Percentiles rank a stretch among this genome's conserved stretches.
These are phyloP conservation scores for Polyrhizophydium stewartii DNA, from an alignment of 371 early-diverging fungal genomes.

Conservation along the genomic window DNA sequence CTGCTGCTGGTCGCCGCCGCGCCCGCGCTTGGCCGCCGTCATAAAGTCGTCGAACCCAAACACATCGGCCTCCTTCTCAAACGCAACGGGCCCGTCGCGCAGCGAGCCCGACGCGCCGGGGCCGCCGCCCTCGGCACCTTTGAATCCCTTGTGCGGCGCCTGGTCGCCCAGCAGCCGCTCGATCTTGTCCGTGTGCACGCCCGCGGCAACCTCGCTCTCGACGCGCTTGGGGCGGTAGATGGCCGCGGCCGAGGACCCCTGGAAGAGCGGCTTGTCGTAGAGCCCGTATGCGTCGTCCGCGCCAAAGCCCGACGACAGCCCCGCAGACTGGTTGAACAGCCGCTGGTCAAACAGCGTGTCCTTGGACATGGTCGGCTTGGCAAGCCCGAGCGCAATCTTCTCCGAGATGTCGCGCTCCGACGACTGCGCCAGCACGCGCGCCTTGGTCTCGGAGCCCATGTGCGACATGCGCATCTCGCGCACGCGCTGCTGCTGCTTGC, in stretches of 20 bases:
- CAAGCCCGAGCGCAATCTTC: conserved; percentile 94
- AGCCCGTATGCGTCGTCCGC: conserved; percentile 57
- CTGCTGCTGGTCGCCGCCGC: conserved; percentile 17
- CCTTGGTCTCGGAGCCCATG: conserved; percentile 86
- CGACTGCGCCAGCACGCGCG: conserved; percentile 65
- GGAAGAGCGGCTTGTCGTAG: conserved; percentile 65
- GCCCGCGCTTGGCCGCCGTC: conserved; percentile 43
- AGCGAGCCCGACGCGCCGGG: conserved; percentile 13
- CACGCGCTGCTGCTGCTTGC: conserved; percentile 79
- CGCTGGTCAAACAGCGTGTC: conserved; percentile 93
- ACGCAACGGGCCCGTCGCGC: conserved; percentile 81
- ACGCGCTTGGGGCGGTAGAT: conserved; percentile 79
- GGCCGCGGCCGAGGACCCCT: conserved; percentile 56
- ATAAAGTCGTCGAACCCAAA: conserved; percentile 66
- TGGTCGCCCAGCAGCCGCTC: conserved; percentile 56
- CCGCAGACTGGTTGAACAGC: conserved; percentile 87
- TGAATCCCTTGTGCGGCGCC: conserved; percentile 55
- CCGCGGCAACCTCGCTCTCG: conserved; percentile 61
- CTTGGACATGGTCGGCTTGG: conserved; percentile 80
- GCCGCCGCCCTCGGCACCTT: conserved; percentile 58
- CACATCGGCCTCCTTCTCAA: conserved; percentile 71
- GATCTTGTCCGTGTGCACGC: conserved; percentile 58
- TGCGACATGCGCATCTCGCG: conserved; percentile 83
- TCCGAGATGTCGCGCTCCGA: conserved; percentile 94
- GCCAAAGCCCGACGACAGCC: conserved; percentile 83